Percentiles rank a stretch among this genome's conserved stretches.
Conservation (phyloP, 495 filamentous ascomycete species). For the Penicillium steckii region DNA sequence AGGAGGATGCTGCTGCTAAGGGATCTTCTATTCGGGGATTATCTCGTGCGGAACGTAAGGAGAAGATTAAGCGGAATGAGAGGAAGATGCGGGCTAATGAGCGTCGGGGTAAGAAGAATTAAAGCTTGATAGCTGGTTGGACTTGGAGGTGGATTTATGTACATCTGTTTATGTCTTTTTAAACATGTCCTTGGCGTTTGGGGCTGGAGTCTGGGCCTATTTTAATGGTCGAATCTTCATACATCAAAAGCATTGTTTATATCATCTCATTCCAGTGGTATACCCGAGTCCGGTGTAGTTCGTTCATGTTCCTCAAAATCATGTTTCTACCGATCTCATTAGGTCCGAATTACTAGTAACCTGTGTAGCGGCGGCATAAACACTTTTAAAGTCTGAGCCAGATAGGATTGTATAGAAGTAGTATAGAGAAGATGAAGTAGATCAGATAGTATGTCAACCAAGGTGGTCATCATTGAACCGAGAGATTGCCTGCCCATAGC, state of each 20-base stretch:
- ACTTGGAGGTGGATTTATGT: slow-evolving; percentile 5
- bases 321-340: too few relatives aligned
- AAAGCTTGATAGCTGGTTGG: too few relatives aligned
- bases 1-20: slow-evolving; percentile 55
- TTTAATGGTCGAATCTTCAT: slow-evolving; percentile 10
- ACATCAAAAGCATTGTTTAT: slow-evolving; percentile 27
- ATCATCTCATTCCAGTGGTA: too few relatives aligned
- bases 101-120: slow-evolving; percentile 50
- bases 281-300: too few relatives aligned
- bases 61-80: slow-evolving; percentile 67
- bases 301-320: too few relatives aligned
- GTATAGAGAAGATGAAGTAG: too few relatives aligned
- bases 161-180: slow-evolving; percentile 10
- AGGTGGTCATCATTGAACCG: slow-evolving; percentile 17
- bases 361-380: too few relatives aligned
- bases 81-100: slow-evolving; percentile 68
- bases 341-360: too few relatives aligned
- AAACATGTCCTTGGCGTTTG: slow-evolving; percentile 26
- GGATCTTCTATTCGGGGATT: slow-evolving; percentile 61
- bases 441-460: slow-evolving; percentile 2
- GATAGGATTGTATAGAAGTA: too few relatives aligned
- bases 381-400: too few relatives aligned
- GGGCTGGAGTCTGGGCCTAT: slow-evolving; percentile 26
- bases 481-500: slow-evolving; percentile 24
- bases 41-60: slow-evolving; percentile 61